These are phyloP conservation scores for Gautieria morchelliformis DNA, from an alignment of 768 basidiomycete genomes.

Conservation along the genomic window DNA sequence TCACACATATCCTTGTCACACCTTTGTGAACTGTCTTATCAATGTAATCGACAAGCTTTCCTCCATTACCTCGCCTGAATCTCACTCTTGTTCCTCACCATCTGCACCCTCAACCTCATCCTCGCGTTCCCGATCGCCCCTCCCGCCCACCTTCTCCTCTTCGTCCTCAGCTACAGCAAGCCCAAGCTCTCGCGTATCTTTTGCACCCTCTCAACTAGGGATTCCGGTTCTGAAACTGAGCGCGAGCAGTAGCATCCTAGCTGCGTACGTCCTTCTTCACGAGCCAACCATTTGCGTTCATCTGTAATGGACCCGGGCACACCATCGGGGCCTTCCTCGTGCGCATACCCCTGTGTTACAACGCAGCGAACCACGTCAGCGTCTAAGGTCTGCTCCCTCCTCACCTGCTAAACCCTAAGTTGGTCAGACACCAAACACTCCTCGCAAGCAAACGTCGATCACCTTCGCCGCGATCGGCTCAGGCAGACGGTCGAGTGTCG, in stretches of 20 bases:
- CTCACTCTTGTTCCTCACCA: constrained; percentile 26
- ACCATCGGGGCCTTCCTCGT: constrained; percentile 24
- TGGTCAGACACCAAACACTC: constrained; percentile 8
- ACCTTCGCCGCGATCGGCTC: constrained; percentile 9
- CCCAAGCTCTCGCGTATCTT: neutral
- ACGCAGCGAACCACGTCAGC: constrained; percentile 20
- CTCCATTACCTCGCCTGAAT: constrained; percentile 38
- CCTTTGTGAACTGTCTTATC: neutral
- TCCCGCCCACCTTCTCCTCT: constrained; percentile 20
- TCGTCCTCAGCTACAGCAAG: constrained; percentile 20
- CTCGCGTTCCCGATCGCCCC: constrained; percentile 19
- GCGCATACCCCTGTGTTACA: constrained; percentile 13
- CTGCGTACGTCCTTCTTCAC: constrained; percentile 18
- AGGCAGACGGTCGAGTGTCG: constrained; percentile 7
- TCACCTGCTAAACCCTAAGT: constrained; percentile 26
- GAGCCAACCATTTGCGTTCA: constrained; percentile 21
- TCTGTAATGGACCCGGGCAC: constrained; percentile 31
- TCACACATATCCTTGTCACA: neutral
- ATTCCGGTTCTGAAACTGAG: constrained; percentile 79
- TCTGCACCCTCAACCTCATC: constrained; percentile 23
- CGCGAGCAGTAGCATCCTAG: constrained; percentile 1
- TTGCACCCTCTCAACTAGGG: constrained; percentile 8
- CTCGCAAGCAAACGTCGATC: constrained; percentile 10
- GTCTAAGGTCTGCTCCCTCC: constrained; percentile 40
- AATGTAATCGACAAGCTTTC: constrained; percentile 65